Evolutionary conservation across 495 filamentous ascomycete genomes (phyloP).

Genomic region (Annulohypoxylon moriforme): DNA sequence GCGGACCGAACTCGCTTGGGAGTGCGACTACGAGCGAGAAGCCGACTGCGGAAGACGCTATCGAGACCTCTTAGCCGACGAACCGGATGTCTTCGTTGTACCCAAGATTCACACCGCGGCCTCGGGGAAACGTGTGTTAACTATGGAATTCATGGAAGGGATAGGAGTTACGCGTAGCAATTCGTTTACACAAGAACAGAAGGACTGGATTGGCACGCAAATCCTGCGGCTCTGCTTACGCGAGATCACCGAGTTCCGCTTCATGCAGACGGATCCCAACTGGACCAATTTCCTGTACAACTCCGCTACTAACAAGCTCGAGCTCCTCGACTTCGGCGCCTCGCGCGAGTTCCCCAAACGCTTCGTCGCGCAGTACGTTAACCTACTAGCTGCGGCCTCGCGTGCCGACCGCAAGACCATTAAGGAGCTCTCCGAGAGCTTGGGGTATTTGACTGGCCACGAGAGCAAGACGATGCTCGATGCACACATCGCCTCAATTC

Average conservation of each 20-base stretch:
- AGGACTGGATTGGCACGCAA: constrained; percentile 93
- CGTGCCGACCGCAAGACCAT: constrained; percentile 71
- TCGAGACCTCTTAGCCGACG: constrained; percentile 73
- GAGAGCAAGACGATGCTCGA: constrained; percentile 86
- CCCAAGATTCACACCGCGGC: constrained; percentile 82
- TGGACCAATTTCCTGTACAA: constrained; percentile 99
- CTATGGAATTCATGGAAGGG: constrained; percentile 91
- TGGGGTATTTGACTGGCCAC: constrained; percentile 92
- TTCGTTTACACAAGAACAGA: constrained; percentile 77
- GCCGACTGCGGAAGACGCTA: constrained; percentile 82
- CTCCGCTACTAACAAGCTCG: constrained; percentile 72
- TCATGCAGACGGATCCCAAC: constrained; percentile 99
- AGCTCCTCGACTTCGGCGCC: constrained; percentile 96
- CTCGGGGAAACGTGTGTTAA: constrained; percentile 86
- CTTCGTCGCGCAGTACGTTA: constrained; percentile 83
- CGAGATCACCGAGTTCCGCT: constrained; percentile 91
- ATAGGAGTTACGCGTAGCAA: constrained; percentile 83
- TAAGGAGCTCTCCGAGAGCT: constrained; percentile 74
- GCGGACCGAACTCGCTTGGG: constrained; percentile 92
- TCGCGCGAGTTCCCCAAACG: constrained; percentile 82
- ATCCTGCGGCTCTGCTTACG: constrained; percentile 92
- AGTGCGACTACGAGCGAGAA: constrained; percentile 95
- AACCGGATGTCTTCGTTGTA: constrained; percentile 78
- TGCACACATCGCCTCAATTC: constrained; percentile 82
- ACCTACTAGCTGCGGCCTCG: constrained; percentile 80